Conservation (phyloP, 2,329 filamentous ascomycete species). For the Fusarium brevicatenulatum region DNA sequence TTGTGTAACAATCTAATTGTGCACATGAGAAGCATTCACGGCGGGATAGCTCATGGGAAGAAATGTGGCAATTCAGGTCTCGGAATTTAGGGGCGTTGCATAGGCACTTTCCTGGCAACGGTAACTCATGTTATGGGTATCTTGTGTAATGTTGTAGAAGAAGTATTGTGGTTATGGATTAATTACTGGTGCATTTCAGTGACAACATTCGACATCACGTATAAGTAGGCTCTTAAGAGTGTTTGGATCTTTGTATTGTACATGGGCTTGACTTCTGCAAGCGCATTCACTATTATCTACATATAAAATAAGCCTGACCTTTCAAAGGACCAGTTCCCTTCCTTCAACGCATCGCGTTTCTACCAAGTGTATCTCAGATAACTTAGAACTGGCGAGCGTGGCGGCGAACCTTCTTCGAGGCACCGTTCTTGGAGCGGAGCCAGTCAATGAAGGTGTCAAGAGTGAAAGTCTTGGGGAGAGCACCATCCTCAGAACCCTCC, state of each 20-base stretch:
- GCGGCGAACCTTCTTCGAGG: constrained; percentile 27
- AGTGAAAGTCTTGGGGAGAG: constrained; percentile 40
- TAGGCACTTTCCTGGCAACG: fast-evolving
- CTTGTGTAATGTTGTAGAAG: no score
- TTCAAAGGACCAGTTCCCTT: background rate
- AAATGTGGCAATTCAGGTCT: no score
- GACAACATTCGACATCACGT: background rate
- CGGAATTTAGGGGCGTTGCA: no score
- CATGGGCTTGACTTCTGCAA: background rate
- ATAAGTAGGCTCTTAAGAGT: fast-evolving
- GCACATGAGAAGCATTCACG: no score
- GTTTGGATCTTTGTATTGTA: background rate
- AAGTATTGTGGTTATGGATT: no score
- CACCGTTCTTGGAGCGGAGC: constrained; percentile 19
- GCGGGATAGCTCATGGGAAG: no score
- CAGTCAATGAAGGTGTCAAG: constrained; percentile 40
- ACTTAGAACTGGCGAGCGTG: constrained; percentile 38
- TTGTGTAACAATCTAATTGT: no score
- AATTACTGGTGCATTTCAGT: no score
- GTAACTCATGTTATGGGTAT: no score
- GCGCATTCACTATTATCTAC: constrained; percentile 12
- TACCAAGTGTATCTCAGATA: background rate
- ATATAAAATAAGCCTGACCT: background rate
- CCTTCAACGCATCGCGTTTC: fast-evolving
- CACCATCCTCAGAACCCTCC: background rate